Base-by-base conservation (phyloP, 441 rosid species). In the Pelargonium citronellum region DNA sequence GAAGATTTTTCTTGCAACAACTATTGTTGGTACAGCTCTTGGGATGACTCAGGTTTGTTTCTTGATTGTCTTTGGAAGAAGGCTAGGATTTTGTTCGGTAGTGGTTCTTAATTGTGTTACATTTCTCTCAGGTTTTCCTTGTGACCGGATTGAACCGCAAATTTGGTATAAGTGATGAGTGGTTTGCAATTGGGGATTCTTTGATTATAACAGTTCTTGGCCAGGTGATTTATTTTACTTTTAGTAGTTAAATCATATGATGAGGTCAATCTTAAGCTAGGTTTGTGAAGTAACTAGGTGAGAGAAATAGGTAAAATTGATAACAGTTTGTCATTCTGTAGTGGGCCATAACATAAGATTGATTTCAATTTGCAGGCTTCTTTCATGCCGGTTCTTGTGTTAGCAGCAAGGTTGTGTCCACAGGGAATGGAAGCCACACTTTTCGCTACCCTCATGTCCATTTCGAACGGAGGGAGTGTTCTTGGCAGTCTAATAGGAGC, bases 371-470 rank as follows among this genome's bases (percentile, higher is more conserved):
- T 68, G 78, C 87, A 92, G 98, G 95, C 87, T 71, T 95, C 99
- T 39, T 92, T 95, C 85, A 95, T 92, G 98, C 98, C 97, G 1
- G 96, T 92, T 73, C 96, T 90, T 66, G 97, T 95, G 69, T 83
- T 92, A 44, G 97, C 99, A 8, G 98, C 98, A 4, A 89, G 87
- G 71, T 67, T 95, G 61, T 92, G 98, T 75, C 99, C 98, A 10
- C 97, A 90, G 80, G 99, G 98, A 75, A 90, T 95, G 97, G 99
- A 95, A 78, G 98, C 97, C 71, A 95, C 99, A 13, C 95, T 95
- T 12, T 95, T 95, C 43, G 98, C 98, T 1, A 95, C 97, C 8
- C 91, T 92, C 53, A 90, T 95, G 98, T 95, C 98, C 64, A 83
- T 92, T 77, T 89, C 95, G 5, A 95, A 95, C 64, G 98, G 91